These are phyloP conservation scores for Ophiocordyceps camponoti-floridani DNA, from an alignment of 2,329 filamentous ascomycete species.

Conservation along the genomic window DNA sequence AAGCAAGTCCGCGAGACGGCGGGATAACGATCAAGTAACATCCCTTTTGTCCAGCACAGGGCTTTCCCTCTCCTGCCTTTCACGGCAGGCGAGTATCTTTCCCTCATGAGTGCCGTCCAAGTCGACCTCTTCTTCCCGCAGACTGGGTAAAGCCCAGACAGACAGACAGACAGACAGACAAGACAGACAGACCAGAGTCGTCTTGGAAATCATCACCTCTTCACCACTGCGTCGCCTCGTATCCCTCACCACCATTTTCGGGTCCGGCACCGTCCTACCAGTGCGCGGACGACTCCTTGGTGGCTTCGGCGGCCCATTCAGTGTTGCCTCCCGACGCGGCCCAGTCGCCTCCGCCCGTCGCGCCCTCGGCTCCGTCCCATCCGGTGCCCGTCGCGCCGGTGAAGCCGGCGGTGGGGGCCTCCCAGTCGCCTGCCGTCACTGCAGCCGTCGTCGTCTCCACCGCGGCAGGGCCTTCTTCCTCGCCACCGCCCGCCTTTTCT, in stretches of 20 bases:
- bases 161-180: conserved; percentile 5
- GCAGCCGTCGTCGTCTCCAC: conserved; percentile 53
- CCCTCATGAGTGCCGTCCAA: conserved; percentile 86
- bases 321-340: conserved; percentile 43
- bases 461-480: conserved; percentile 65
- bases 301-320: conserved; percentile 48
- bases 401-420: conserved; percentile 50
- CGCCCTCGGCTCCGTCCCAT: conserved; percentile 38
- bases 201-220: conserved; percentile 1
- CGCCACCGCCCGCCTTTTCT: conserved; percentile 75
- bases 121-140: conserved; percentile 19
- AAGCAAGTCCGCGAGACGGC: conserved; percentile 14
- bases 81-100: conserved; percentile 73
- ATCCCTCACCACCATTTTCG: neutral
- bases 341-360: conserved; percentile 44
- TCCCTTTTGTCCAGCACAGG: conserved; percentile 74
- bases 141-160: too few species aligned
- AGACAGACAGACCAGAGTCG: conserved; percentile 3
- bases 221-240: conserved; percentile 1
- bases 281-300: conserved; percentile 28
- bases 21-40: conserved; percentile 82
- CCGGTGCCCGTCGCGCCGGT: conserved; percentile 39
- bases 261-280: conserved; percentile 23
- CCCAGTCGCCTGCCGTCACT: conserved; percentile 53
- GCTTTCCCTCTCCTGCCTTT: conserved; percentile 67